Evolutionary conservation across 306 rosid species (phyloP).

Genomic region (Dalbergia cultrata): DNA sequence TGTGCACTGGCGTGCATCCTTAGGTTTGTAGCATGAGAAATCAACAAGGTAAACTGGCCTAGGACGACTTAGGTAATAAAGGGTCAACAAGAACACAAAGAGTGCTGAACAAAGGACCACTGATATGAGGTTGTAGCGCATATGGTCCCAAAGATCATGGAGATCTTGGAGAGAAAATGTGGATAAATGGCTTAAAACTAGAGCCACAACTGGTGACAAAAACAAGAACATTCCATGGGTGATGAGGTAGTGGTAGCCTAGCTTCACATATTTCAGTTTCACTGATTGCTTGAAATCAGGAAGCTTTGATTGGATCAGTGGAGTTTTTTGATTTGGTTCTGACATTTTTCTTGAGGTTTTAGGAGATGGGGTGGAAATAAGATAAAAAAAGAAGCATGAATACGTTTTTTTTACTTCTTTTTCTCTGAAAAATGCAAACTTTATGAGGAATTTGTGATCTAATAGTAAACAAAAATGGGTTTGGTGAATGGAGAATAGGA

Average conservation of each 20-base stretch:
- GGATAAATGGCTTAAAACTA: constrained; percentile 52
- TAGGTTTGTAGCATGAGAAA: constrained; percentile 70
- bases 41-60: constrained; percentile 64
- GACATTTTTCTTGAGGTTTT: constrained; percentile 48
- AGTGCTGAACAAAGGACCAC: constrained; percentile 57
- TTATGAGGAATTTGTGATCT: not conserved
- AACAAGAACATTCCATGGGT: constrained; percentile 70
- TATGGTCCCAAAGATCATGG: constrained; percentile 60
- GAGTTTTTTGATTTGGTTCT: constrained; percentile 44
- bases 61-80: constrained; percentile 62
- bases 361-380: constrained; percentile 1
- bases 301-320: constrained; percentile 51
- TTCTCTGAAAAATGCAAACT: constrained; percentile 2
- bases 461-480: not conserved
- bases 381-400: constrained; percentile 36
- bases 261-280: constrained; percentile 69
- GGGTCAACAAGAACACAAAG: constrained; percentile 60
- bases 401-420: not conserved
- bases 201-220: constrained; percentile 51
- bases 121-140: constrained; percentile 59
- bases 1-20: constrained; percentile 61
- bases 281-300: constrained; percentile 67
- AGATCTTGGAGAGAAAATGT: constrained; percentile 61
- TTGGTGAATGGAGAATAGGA: constrained; percentile 26
- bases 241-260: constrained; percentile 67